phyloP scores from a whole-genome alignment of 441 rosid species.

The Bruguiera hainesii region DNA sequence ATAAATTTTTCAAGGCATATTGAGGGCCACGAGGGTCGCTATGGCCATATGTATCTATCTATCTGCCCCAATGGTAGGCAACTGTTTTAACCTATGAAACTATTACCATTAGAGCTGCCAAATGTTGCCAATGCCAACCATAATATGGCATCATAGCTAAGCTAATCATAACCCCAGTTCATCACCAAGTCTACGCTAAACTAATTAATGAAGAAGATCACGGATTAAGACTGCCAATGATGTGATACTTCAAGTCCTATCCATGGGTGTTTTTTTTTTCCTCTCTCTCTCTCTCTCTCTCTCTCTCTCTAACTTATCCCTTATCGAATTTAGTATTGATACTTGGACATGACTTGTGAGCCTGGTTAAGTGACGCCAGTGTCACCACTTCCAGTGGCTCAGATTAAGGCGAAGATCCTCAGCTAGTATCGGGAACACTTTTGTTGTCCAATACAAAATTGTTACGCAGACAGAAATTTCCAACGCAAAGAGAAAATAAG shows the following conservation, averaged over 20 bases:
- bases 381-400: slow-evolving; percentile 8
- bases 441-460: background rate
- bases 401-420: background rate
- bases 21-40: slow-evolving; percentile 3
- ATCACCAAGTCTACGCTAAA: background rate
- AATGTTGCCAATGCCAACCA: too few relatives aligned
- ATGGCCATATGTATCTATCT: background rate
- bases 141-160: background rate
- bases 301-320: background rate
- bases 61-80: slow-evolving; percentile 18
- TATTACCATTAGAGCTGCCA: background rate
- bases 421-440: background rate
- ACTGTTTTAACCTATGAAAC: slow-evolving; percentile 37
- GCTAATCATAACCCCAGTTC: background rate
- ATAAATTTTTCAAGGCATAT: slow-evolving; percentile 14
- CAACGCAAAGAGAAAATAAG: background rate
- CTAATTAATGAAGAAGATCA: slow-evolving; percentile 13
- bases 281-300: background rate
- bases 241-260: slow-evolving; percentile 5
- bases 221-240: slow-evolving; percentile 7
- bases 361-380: slow-evolving; percentile 26
- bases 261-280: background rate
- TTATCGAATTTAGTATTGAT: background rate
- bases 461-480: background rate
- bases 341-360: slow-evolving; percentile 13